These are phyloP conservation scores for Urtica urens DNA, from an alignment of 306 rosid genomes.

Conservation along the genomic window DNA sequence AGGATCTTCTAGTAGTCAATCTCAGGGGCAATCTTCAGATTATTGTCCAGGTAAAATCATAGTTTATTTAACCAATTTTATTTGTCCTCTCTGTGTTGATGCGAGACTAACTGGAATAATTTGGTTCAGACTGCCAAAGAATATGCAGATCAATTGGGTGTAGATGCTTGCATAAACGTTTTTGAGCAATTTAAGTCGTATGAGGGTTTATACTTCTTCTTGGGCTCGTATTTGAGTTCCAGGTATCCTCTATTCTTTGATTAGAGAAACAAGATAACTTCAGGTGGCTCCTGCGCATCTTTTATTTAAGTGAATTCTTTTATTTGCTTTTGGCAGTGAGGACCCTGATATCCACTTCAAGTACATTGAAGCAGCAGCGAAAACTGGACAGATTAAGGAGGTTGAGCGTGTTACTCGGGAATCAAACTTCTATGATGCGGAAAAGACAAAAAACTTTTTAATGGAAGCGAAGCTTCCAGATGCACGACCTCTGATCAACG, in stretches of 20 bases:
- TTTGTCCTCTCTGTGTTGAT: conserved; percentile 6
- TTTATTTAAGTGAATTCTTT: background rate
- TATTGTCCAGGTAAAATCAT: conserved; percentile 68
- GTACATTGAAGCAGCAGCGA: conserved; percentile 98
- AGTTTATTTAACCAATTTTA: background rate
- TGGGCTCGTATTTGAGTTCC: conserved; percentile 94
- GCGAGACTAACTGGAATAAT: conserved; percentile 13
- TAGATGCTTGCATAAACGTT: conserved; percentile 79
- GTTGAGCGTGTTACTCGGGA: conserved; percentile 98
- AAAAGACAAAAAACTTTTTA: conserved; percentile 87
- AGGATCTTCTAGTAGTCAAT: conserved; percentile 90
- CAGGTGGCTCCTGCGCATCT: background rate
- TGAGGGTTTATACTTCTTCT: conserved; percentile 92
- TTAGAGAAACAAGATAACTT: background rate
- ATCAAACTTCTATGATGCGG: conserved; percentile 86
- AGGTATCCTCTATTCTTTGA: conserved; percentile 35
- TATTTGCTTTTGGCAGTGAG: conserved; percentile 56
- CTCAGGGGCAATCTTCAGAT: conserved; percentile 98
- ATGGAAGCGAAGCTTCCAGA: conserved; percentile 99
- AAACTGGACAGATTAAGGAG: conserved; percentile 98
- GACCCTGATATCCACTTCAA: conserved; percentile 98
- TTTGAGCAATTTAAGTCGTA: conserved; percentile 97
- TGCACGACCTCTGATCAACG: conserved; percentile 93
- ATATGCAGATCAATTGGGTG: conserved; percentile 82
- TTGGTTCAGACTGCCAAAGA: conserved; percentile 77